These are phyloP conservation scores for Diplodia seriata DNA, from an alignment of 2,329 filamentous ascomycete species.

Conservation along the genomic window DNA sequence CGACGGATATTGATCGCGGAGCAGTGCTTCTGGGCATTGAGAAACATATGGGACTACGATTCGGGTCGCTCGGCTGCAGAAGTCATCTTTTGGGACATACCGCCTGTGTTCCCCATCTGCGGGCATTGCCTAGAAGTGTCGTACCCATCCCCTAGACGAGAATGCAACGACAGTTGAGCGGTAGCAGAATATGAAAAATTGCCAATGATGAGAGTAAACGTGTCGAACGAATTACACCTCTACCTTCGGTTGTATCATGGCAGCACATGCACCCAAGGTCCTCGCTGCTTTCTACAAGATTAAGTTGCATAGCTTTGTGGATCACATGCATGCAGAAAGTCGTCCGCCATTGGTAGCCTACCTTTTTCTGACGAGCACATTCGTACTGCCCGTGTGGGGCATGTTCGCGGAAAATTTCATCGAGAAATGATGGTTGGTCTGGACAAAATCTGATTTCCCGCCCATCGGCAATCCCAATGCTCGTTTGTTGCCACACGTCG, in stretches of 20 bases:
- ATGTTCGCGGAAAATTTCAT: background rate
- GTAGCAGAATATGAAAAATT: background rate
- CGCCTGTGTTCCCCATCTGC: background rate
- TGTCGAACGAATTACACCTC: background rate
- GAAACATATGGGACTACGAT: background rate
- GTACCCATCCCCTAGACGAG: background rate
- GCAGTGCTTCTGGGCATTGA: background rate
- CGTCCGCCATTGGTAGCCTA: background rate
- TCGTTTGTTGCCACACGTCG: background rate
- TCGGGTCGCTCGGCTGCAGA: background rate
- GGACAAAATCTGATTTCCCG: background rate
- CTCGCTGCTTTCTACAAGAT: constrained; percentile 3
- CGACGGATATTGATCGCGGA: background rate
- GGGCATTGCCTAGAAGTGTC: no score
- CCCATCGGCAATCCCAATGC: no score
- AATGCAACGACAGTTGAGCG: background rate
- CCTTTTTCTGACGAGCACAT: background rate
- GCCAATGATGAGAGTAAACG: background rate
- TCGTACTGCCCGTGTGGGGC: background rate
- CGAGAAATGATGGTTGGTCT: background rate
- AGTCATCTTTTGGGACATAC: background rate
- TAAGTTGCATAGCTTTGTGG: constrained; percentile 5
- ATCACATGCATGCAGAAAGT: constrained; percentile 1
- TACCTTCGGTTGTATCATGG: background rate
- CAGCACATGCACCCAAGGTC: background rate